Conservation (phyloP, 345 rosid genomes). For the Rhodamnia argentea region DNA sequence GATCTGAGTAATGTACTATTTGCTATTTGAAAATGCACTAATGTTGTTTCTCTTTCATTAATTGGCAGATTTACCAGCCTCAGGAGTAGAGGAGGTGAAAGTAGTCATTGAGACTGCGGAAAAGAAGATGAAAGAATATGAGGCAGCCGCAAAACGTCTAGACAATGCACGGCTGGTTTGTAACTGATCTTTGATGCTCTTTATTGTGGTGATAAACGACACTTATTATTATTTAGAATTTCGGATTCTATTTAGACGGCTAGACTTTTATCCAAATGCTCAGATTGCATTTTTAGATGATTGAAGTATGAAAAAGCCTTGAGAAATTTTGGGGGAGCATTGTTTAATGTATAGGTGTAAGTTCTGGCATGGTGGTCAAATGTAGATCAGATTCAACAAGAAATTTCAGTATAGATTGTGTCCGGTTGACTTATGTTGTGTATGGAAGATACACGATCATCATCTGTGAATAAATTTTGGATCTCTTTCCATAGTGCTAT, state of each 20-base stretch:
- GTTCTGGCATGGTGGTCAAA: not conserved
- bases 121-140: conserved; percentile 53
- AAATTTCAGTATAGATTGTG: not conserved
- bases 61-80: conserved; percentile 50
- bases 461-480: not conserved
- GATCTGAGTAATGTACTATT: not conserved
- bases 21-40: not conserved
- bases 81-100: conserved; percentile 56
- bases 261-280: not conserved
- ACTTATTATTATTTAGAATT: not conserved
- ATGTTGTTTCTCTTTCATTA: not conserved
- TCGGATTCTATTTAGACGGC: not conserved
- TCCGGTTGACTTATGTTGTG: not conserved
- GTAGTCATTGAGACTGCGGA: conserved; percentile 34
- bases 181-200: not conserved
- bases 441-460: not conserved
- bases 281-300: not conserved
- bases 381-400: not conserved
- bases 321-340: not conserved
- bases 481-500: not conserved
- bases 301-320: not conserved
- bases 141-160: conserved; percentile 72
- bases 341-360: not conserved
- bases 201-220: not conserved
- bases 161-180: conserved; percentile 57